A percentile compares a stretch with the other conserved stretches of the same genome.
Evolutionary conservation across 768 basidiomycete genomes (phyloP).

Genomic region (Tremella fuciformis): DNA sequence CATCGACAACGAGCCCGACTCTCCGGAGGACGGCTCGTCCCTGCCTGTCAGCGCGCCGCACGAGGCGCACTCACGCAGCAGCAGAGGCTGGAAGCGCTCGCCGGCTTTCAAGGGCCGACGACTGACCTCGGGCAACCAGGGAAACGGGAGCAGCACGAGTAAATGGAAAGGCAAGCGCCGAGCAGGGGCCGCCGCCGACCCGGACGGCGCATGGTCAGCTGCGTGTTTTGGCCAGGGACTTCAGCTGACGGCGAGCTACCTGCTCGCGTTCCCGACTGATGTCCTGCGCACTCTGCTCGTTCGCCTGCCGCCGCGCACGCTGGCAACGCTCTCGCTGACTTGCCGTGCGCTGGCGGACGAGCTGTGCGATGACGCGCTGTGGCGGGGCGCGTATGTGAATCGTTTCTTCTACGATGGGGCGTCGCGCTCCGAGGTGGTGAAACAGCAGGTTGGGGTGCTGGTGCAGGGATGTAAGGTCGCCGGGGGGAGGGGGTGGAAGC

Average conservation of each 20-base stretch:
- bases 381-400: conserved; percentile 45
- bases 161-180: too few relatives aligned
- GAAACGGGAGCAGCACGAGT: too few relatives aligned
- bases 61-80: too few relatives aligned
- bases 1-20: too few relatives aligned
- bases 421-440: conserved; percentile 6
- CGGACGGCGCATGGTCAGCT: too few relatives aligned
- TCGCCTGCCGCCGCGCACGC: conserved; percentile 29
- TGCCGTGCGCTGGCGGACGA: conserved; percentile 29
- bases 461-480: conserved; percentile 28
- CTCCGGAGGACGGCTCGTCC: too few relatives aligned
- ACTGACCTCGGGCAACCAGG: too few relatives aligned
- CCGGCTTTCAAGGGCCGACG: too few relatives aligned
- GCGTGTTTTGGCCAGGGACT: too few relatives aligned
- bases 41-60: too few relatives aligned
- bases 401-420: conserved; percentile 31
- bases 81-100: too few relatives aligned
- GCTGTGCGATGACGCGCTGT: conserved; percentile 40
- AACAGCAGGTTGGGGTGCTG: conserved; percentile 25
- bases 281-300: conserved; percentile 27
- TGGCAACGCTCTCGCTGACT: conserved; percentile 25
- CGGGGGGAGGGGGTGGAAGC: conserved; percentile 40
- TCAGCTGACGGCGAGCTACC: conserved; percentile 15
- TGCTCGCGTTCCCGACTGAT: conserved; percentile 35
- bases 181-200: too few relatives aligned